Evolutionary conservation across 2,329 filamentous ascomycete species (phyloP), one percentile per base, ranked within the genome.

Genomic region (Didymella sp.): DNA sequence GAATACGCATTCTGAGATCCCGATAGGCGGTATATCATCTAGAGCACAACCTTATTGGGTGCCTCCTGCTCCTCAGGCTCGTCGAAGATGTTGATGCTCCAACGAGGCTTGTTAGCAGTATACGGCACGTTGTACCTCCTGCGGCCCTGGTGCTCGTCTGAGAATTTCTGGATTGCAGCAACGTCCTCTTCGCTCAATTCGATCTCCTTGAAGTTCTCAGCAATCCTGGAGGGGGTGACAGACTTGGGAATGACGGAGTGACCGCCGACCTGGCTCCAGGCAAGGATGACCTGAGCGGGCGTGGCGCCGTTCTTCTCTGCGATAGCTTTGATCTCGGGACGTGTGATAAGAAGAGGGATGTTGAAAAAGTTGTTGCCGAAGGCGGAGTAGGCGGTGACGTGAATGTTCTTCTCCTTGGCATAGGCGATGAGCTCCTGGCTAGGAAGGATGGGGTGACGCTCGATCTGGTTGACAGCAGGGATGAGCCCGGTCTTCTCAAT

Each of bases 231-330:
- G 13, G 69, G 57, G 0, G 67, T 71, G 5, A 71, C 67, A 7
- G 66, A 69, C 56, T 71, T 71, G 37, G 69, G 69, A n/a, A 71
- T 70, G 35, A 71, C 68, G 15, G 65, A 68, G 58, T 68, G 63
- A 15, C 67, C 68, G 17, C 67, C 65, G 83, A 96, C 91, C n/a
- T 91, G 96, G 42, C 90, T 86, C 92, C 92, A 96, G 69, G 91
- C 85, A 66, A 96, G 83, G 59, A 96, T 83, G 35, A 96, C 83
- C 82, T 96, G 91, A 7, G 90, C 89, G 7, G 91, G 84, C 9
- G 87, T 86, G 24, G 88, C 83, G 4, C 86, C 82, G 17, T 86
- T 83, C 67, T 85, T 82, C 67, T 84, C 80, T 22, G 89, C 89
- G 63, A 56, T 89, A 86, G 68, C 86, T 83, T 76, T 89, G 77